Evolutionary conservation across 306 rosid genomes (phyloP), one percentile per base, ranked within the genome.

Genomic region (Astragalus glycyphyllos): DNA sequence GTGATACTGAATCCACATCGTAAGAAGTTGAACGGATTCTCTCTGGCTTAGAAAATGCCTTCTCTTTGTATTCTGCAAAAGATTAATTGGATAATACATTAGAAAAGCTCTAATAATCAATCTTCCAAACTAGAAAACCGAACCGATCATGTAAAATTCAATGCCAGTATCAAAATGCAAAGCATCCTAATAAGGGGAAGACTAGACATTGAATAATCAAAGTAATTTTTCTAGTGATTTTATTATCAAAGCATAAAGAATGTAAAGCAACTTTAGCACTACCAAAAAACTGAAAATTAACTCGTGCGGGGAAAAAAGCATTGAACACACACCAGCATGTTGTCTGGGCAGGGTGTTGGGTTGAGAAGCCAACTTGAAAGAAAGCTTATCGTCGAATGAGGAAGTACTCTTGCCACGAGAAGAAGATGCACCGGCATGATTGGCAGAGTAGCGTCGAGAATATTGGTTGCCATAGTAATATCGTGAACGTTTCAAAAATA

Each of bases 401-500:
- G 88, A 50, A 56, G 77, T 61, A 4, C 81, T 86, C 74, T 89
- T 95, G 38, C 86, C 90, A 35, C 82, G 84, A 53, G 97, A 89
- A 65, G 86, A 82, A 38, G 96, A 84, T 56, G 90, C 77, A 72
- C 54, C 84, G 35, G 85, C 83, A 71, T 79, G 86, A 81, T 85
- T 87, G 49, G 76, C 53, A 8, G 86, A 79, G 83, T 81, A 86
- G 38, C 96, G 96, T 14, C 96, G 88, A 65, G 92, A 86, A 78
- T 95, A 95, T 38, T 91, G 96, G 76, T 95, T 91, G 14, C 82
- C 89, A 78, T 86, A 89, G 83, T 84, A 81, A 81, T 95, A 89
- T 31, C 92, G 90, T 15, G 97, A 91, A 4, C 96, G 91, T 68
- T 91, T 95, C 79, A 91, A 71, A 71, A 86, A 85, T 29, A 81